Evolutionary conservation across 257 asterid genomes (phyloP).

Genomic region (Coffea eugenioides): DNA sequence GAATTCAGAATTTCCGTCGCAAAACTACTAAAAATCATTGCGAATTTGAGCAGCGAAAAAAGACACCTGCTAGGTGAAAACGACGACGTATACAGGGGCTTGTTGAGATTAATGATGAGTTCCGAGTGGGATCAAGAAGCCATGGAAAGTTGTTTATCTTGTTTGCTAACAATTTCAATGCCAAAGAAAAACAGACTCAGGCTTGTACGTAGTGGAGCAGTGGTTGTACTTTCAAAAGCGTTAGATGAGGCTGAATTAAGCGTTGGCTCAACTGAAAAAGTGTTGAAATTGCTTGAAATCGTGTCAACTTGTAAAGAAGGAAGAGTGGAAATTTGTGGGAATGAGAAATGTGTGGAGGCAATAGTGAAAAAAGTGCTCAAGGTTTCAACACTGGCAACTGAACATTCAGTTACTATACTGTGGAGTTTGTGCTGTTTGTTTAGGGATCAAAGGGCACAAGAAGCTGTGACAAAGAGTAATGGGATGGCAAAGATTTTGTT

Average conservation of each 20-base stretch:
- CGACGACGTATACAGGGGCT: constrained; percentile 38
- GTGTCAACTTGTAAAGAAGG: constrained; percentile 65
- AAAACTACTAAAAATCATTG: constrained; percentile 35
- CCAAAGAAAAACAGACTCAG: constrained; percentile 35
- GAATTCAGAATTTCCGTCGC: constrained; percentile 39
- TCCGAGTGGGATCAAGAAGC: constrained; percentile 33
- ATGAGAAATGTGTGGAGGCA: constrained; percentile 41
- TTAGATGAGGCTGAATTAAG: constrained; percentile 47
- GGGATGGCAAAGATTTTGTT: constrained; percentile 72
- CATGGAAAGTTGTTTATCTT: constrained; percentile 40
- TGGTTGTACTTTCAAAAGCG: constrained; percentile 38
- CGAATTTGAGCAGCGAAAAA: constrained; percentile 20
- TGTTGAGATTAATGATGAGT: constrained; percentile 35
- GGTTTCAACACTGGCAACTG: constrained; percentile 66
- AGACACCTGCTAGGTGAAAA: constrained; percentile 35
- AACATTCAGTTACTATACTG: constrained; percentile 64
- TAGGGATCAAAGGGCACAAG: constrained; percentile 59
- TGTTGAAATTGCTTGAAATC: constrained; percentile 51
- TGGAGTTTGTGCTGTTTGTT: constrained; percentile 78
- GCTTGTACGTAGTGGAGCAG: constrained; percentile 55
- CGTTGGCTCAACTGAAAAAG: constrained; percentile 40
- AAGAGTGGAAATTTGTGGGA: constrained; percentile 47
- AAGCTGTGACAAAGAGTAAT: constrained; percentile 46
- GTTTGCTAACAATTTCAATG: constrained; percentile 39
- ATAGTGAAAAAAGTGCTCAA: constrained; percentile 60